Evolutionary conservation across 2,329 filamentous ascomycete species (phyloP), one percentile per base, ranked within the genome.

Genomic region (Botrytis pseudocinerea): DNA sequence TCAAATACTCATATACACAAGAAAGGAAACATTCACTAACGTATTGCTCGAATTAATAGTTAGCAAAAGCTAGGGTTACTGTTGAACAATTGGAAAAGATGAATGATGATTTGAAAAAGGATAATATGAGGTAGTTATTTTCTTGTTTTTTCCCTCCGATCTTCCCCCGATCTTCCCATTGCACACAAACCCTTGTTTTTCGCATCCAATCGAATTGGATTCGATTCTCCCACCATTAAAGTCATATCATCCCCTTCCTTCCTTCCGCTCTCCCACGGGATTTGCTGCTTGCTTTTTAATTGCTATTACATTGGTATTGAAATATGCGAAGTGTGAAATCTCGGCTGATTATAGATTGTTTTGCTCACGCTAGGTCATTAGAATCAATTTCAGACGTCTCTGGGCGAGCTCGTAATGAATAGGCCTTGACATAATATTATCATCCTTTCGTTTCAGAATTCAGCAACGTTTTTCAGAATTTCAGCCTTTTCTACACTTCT

Each of bases 81-180:
- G 75, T 77, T 57, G 70, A 77, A 54, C 80, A 82, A 74, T 66
- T 89, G 71, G 84, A 86, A 76, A 82, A 85, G 75, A 85, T 89
- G 77, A 87, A 88, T 80, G 84, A 85, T 74, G 87, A 89, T 77
- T 87, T 88, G 84, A 84, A 84, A 80, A 84, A 70, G 74, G 85
- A 86, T 70, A 88, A 89, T 79, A 81, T 87, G 77, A 84, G 81
- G 80, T 82, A 81, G 66, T 76, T 70, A n/a, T 65, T 32, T 62
- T 12, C 16, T 61, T 48, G 25, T 38, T 57, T 8, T 40, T 61
- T 38, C n/a, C n/a, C n/a, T n/a, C n/a, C n/a, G n/a, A n/a, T n/a
- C n/a, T n/a, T n/a, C 32, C 32, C 25, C 22, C 51, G 40, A 20
- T 25, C n/a, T 25, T 57, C 10, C 32, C 25, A 22, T 25, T 6